Conservation (phyloP, 2,329 filamentous ascomycete genomes). For the Chlorencoelia australis region DNA sequence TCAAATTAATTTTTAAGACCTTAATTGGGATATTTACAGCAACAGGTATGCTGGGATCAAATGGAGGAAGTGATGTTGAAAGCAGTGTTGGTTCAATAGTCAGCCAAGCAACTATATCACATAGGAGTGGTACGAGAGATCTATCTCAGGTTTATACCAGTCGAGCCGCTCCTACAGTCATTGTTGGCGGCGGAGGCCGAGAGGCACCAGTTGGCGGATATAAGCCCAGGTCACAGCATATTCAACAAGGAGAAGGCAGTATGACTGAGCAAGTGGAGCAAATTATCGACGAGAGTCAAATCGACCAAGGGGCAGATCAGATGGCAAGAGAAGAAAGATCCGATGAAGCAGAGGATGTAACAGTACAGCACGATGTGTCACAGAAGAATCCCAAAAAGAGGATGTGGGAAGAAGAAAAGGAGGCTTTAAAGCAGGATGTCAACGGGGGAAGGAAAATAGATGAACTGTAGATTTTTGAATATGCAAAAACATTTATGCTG, state of each 20-base stretch:
- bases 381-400: constrained; percentile 48
- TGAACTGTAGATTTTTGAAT: constrained; percentile 20
- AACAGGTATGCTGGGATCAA: constrained; percentile 32
- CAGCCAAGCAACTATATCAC: constrained; percentile 9
- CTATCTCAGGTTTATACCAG: constrained; percentile 9
- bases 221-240: constrained; percentile 8
- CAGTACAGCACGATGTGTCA: background rate
- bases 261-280: constrained; percentile 44
- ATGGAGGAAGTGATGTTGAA: constrained; percentile 8
- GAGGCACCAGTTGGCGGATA: constrained; percentile 18
- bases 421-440: constrained; percentile 24
- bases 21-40: constrained; percentile 45
- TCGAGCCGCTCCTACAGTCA: constrained; percentile 34
- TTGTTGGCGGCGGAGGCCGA: constrained; percentile 33
- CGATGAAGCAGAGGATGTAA: background rate
- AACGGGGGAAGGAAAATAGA: constrained; percentile 22
- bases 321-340: constrained; percentile 23
- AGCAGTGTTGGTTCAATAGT: constrained; percentile 7
- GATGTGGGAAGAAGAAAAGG: constrained; percentile 44
- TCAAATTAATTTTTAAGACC: constrained; percentile 55
- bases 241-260: constrained; percentile 22
- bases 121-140: constrained; percentile 17
- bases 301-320: constrained; percentile 27
- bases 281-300: constrained; percentile 35
- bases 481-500: too few relatives aligned